These are phyloP conservation scores for Yamadazyma philogaea DNA, from an alignment of 805 yeast genomes.

Conservation along the genomic window DNA sequence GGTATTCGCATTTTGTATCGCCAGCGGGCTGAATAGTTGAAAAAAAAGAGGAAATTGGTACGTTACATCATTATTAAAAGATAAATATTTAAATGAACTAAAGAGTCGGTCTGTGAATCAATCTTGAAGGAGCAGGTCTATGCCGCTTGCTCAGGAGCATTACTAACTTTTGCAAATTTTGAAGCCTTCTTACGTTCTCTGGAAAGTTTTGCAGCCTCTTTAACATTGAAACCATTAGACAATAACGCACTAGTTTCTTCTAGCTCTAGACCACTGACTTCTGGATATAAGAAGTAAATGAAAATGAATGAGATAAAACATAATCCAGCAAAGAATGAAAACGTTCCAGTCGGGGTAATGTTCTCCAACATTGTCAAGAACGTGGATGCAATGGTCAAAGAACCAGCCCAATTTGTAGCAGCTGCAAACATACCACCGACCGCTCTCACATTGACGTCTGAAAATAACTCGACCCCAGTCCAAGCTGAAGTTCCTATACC, in stretches of 20 bases:
- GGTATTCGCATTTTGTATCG: slow-evolving; percentile 1
- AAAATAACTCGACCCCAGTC: slow-evolving; percentile 95
- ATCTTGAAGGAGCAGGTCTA: neutral
- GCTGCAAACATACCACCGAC: slow-evolving; percentile 89
- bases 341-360: slow-evolving; percentile 94
- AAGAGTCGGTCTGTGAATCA: slow-evolving; percentile 3
- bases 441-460: slow-evolving; percentile 85
- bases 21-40: neutral
- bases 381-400: slow-evolving; percentile 84
- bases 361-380: slow-evolving; percentile 91
- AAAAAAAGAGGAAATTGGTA: neutral
- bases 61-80: slow-evolving; percentile 2
- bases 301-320: slow-evolving; percentile 69
- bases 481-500: slow-evolving; percentile 98
- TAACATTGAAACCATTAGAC: slow-evolving; percentile 83
- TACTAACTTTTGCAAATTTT: slow-evolving; percentile 13
- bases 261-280: slow-evolving; percentile 81
- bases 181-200: slow-evolving; percentile 31
- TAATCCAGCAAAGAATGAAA: slow-evolving; percentile 83
- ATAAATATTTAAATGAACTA: neutral
- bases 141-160: neutral
- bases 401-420: slow-evolving; percentile 94
- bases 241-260: slow-evolving; percentile 87
- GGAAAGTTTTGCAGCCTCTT: slow-evolving; percentile 40
- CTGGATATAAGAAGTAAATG: slow-evolving; percentile 86